Evolutionary conservation across 2,329 filamentous ascomycete species (phyloP).

Genomic region (Alternaria sp.): DNA sequence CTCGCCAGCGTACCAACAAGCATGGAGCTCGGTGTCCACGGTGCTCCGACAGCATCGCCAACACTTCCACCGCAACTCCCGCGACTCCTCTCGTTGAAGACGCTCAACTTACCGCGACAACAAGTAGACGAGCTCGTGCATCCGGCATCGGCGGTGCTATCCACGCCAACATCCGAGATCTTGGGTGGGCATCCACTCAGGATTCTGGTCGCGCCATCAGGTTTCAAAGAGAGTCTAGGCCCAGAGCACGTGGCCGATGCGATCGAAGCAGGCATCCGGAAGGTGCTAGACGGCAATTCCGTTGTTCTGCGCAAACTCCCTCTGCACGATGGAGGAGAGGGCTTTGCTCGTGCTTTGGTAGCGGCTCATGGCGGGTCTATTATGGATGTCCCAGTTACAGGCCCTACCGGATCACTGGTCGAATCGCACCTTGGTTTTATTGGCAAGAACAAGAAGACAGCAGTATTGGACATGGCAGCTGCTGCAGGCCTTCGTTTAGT

Average conservation of each 20-base stretch:
- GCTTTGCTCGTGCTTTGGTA: slow-evolving; percentile 60
- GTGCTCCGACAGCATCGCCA: slow-evolving; percentile 13
- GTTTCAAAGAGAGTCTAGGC: slow-evolving; percentile 63
- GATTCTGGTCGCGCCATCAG: slow-evolving; percentile 62
- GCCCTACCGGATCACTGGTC: slow-evolving; percentile 56
- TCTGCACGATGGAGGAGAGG: slow-evolving; percentile 63
- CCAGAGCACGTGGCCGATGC: slow-evolving; percentile 61
- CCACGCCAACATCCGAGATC: slow-evolving; percentile 35
- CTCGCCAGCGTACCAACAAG: slow-evolving; percentile 22
- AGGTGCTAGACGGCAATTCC: slow-evolving; percentile 52
- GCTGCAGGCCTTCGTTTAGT: slow-evolving; percentile 63
- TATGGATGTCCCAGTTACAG: slow-evolving; percentile 52
- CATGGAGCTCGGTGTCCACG: slow-evolving; percentile 10
- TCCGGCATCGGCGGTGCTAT: slow-evolving; percentile 28
- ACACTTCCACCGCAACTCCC: slow-evolving; percentile 25
- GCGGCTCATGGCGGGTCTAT: slow-evolving; percentile 55
- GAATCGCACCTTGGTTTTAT: slow-evolving; percentile 60
- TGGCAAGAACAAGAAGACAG: slow-evolving; percentile 50
- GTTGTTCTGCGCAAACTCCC: slow-evolving; percentile 59
- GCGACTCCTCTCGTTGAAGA: slow-evolving; percentile 33
- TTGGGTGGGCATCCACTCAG: slow-evolving; percentile 33
- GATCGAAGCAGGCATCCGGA: slow-evolving; percentile 60
- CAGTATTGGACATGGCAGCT: slow-evolving; percentile 63
- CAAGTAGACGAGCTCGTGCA: slow-evolving; percentile 30
- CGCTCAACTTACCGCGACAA: slow-evolving; percentile 30